Evolutionary conservation across 2,329 filamentous ascomycete species (phyloP).

Genomic region (Fusarium humuli): DNA sequence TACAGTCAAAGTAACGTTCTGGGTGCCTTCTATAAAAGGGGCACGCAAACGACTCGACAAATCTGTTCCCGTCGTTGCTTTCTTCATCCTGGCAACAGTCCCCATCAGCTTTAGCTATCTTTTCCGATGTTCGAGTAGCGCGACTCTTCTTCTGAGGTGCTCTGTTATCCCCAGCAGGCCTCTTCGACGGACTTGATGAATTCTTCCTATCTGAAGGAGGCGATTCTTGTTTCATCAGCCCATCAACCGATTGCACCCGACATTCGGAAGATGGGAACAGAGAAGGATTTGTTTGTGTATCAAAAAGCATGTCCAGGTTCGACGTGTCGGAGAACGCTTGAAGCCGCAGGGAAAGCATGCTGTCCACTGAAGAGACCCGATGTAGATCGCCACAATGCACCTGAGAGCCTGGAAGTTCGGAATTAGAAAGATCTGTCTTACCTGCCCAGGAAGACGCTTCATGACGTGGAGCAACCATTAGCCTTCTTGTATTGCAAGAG

Average conservation of each 20-base stretch:
- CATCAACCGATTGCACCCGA: neutral
- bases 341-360: neutral
- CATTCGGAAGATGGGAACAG: neutral
- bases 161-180: neutral
- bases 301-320: neutral
- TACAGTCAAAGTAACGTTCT: neutral
- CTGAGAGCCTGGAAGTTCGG: neutral
- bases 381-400: neutral
- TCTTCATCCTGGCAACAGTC: neutral
- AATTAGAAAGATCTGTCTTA: neutral
- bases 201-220: neutral
- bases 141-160: constrained; percentile 5
- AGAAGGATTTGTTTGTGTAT: neutral
- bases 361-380: neutral
- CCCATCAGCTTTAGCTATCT: neutral
- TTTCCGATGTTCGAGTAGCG: neutral
- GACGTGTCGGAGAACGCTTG: neutral
- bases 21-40: constrained; percentile 8
- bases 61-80: neutral
- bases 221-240: neutral
- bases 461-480: constrained; percentile 1
- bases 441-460: neutral
- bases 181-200: neutral
- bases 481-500: neutral
- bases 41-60: constrained; percentile 3